A percentile compares a stretch with the other conserved stretches of the same genome.
Conservation (phyloP, 2,329 filamentous ascomycete genomes). For the Cercospora sesami region DNA sequence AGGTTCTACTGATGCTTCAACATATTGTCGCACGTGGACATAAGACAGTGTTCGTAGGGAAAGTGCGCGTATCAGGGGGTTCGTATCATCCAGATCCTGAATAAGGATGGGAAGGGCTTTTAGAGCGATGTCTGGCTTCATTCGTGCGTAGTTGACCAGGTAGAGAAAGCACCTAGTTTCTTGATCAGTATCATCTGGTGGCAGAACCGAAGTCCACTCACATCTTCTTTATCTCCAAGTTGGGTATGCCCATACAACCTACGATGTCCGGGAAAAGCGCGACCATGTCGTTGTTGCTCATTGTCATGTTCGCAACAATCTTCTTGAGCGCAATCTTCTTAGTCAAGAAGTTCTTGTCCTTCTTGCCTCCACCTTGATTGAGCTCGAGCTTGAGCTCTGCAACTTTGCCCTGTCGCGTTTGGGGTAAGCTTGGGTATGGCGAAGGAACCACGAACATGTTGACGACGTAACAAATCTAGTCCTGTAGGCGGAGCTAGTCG, state of each 20-base stretch:
- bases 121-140: constrained; percentile 89
- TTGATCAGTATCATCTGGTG: constrained; percentile 34
- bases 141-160: constrained; percentile 92
- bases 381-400: constrained; percentile 94
- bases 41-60: constrained; percentile 96
- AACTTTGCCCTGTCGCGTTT: constrained; percentile 82
- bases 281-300: constrained; percentile 99
- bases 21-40: constrained; percentile 92
- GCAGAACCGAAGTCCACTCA: constrained; percentile 47
- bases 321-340: constrained; percentile 99
- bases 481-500: background rate
- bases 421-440: constrained; percentile 15
- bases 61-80: constrained; percentile 87
- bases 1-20: constrained; percentile 82
- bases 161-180: constrained; percentile 86
- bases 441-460: constrained; percentile 16
- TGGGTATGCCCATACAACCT: constrained; percentile 89
- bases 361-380: constrained; percentile 74
- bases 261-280: constrained; percentile 94
- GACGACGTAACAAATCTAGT: background rate
- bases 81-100: constrained; percentile 89
- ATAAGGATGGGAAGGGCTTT: constrained; percentile 76
- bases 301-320: constrained; percentile 99
- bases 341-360: constrained; percentile 91
- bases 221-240: constrained; percentile 99